phyloP scores from a whole-genome alignment of 805 yeast species.

The Pichia paraexigua region DNA sequence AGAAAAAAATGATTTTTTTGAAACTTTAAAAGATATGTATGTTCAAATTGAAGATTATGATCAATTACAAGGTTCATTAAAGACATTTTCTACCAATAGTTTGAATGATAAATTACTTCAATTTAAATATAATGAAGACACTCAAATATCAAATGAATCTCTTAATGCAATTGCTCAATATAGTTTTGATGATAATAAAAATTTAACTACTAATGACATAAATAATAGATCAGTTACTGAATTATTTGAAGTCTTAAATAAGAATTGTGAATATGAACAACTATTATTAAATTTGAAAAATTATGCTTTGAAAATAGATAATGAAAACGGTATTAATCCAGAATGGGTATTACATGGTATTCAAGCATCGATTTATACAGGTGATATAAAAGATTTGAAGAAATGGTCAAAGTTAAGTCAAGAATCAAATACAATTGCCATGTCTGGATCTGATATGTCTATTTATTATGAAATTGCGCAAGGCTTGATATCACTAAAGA shows the following conservation, averaged over 20 bases:
- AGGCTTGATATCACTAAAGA: slow-evolving; percentile 41
- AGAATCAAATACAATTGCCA: slow-evolving; percentile 21
- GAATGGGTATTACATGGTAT: slow-evolving; percentile 65
- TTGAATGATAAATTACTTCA: slow-evolving; percentile 71
- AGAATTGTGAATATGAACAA: slow-evolving; percentile 69
- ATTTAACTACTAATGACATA: slow-evolving; percentile 10
- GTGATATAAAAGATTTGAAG: slow-evolving; percentile 40
- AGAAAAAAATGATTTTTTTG: slow-evolving; percentile 33
- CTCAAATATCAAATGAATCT: slow-evolving; percentile 84
- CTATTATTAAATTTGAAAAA: slow-evolving; percentile 44
- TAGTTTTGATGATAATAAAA: slow-evolving; percentile 16
- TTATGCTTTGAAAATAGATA: slow-evolving; percentile 15
- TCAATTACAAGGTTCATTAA: slow-evolving; percentile 78
- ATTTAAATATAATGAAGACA: slow-evolving; percentile 76
- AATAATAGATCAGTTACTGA: slow-evolving; percentile 39
- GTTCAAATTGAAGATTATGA: slow-evolving; percentile 85
- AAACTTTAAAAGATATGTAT: slow-evolving; percentile 69
- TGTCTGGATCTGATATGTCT: slow-evolving; percentile 46
- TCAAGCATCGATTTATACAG: slow-evolving; percentile 65
- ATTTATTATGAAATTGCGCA: slow-evolving; percentile 59
- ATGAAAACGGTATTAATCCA: slow-evolving; percentile 20
- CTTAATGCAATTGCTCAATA: slow-evolving; percentile 54
- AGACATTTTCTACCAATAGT: slow-evolving; percentile 59
- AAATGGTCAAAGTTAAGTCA: slow-evolving; percentile 56
- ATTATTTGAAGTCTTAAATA: slow-evolving; percentile 60